Evolutionary conservation across 805 yeast genomes (phyloP).

Genomic region (Blastobotrys mokoenaii): DNA sequence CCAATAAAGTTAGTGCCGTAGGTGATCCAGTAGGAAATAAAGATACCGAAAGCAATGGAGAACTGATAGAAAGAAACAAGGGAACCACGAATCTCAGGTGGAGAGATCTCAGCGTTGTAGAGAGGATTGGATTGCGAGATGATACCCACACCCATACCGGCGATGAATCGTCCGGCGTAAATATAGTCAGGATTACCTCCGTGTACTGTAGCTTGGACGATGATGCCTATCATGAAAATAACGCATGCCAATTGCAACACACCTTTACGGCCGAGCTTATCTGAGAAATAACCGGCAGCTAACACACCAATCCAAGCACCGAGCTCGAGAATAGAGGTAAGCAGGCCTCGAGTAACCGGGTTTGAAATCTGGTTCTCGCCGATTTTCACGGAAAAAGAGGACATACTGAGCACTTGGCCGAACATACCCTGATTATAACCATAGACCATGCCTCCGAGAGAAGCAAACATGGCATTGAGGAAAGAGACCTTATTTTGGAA

Average conservation of each 20-base stretch:
- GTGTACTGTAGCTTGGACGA: constrained; percentile 22
- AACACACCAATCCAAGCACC: constrained; percentile 40
- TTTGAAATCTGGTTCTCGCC: constrained; percentile 2
- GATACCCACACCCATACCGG: constrained; percentile 48
- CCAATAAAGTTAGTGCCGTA: constrained; percentile 25
- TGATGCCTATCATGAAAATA: constrained; percentile 25
- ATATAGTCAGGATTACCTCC: constrained; percentile 34
- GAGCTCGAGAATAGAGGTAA: constrained; percentile 17
- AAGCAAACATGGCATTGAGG: constrained; percentile 24
- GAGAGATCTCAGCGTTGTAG: constrained; percentile 39
- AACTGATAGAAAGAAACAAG: constrained; percentile 22
- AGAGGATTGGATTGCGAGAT: constrained; percentile 45
- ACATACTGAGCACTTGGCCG: constrained; percentile 28
- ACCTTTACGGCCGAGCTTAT: constrained; percentile 54
- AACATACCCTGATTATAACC: constrained; percentile 29
- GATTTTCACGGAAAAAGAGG: constrained; percentile 17
- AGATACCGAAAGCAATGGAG: constrained; percentile 28
- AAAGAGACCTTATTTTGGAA: constrained; percentile 14
- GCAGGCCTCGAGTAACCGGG: constrained; percentile 12
- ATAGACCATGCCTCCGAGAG: constrained; percentile 27
- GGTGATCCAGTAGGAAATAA: constrained; percentile 29
- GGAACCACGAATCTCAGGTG: constrained; percentile 26
- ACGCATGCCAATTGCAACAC: constrained; percentile 45
- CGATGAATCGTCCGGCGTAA: constrained; percentile 44
- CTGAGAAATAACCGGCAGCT: constrained; percentile 51